phyloP scores from a whole-genome alignment of 805 yeast species.

The Starmerella geochares region DNA sequence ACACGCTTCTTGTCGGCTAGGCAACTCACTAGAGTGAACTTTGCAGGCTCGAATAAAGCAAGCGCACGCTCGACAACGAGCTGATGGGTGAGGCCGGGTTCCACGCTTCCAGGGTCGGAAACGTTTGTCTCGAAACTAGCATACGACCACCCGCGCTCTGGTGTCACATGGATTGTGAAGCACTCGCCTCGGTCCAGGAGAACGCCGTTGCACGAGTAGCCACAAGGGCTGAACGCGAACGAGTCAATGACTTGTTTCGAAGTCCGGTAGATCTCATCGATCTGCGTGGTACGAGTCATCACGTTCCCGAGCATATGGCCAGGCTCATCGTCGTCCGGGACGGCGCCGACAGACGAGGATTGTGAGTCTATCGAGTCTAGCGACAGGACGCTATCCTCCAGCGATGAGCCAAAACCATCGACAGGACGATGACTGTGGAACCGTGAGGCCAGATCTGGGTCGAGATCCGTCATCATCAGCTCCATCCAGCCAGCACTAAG shows the following conservation, averaged over 20 bases:
- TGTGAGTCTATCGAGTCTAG: slow-evolving; percentile 26
- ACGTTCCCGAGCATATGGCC: slow-evolving; percentile 74
- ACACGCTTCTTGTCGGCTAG: background rate
- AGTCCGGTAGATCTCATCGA: slow-evolving; percentile 49
- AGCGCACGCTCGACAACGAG: slow-evolving; percentile 54
- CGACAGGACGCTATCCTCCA: slow-evolving; percentile 28
- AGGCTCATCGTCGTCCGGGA: slow-evolving; percentile 47
- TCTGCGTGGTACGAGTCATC: slow-evolving; percentile 52
- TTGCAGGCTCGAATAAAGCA: slow-evolving; percentile 59
- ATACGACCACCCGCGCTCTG: slow-evolving; percentile 88
- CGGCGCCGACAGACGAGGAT: slow-evolving; percentile 27
- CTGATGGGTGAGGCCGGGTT: slow-evolving; percentile 34
- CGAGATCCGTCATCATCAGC: slow-evolving; percentile 78
- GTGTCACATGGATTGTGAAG: slow-evolving; percentile 87
- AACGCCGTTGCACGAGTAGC: slow-evolving; percentile 81
- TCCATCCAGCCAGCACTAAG: slow-evolving; percentile 36
- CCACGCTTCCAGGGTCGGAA: slow-evolving; percentile 36
- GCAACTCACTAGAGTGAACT: slow-evolving; percentile 49
- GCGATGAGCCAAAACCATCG: slow-evolving; percentile 31
- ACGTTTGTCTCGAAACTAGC: slow-evolving; percentile 92
- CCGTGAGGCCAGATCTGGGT: slow-evolving; percentile 44
- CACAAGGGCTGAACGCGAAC: slow-evolving; percentile 88
- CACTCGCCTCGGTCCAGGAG: slow-evolving; percentile 46
- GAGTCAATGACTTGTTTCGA: slow-evolving; percentile 51
- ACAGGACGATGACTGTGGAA: slow-evolving; percentile 39